Percentiles rank a stretch among this genome's conserved stretches.
phyloP scores from a whole-genome alignment of 1,139 yeast genomes.

The Scheffersomyces titani region DNA sequence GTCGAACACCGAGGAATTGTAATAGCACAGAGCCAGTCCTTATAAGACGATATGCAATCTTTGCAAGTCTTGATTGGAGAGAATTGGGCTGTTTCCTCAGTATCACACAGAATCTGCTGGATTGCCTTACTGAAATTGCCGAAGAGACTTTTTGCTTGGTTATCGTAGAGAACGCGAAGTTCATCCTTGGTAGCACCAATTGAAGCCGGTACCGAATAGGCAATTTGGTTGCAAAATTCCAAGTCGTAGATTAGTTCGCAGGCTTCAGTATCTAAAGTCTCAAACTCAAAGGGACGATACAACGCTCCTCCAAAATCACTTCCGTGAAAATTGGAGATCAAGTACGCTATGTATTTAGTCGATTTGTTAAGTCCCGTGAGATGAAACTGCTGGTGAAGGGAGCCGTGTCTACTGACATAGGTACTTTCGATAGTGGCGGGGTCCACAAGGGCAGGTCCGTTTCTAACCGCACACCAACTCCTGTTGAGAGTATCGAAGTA shows the following conservation, averaged over 20 bases:
- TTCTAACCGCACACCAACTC: conserved; percentile 75
- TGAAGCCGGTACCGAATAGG: conserved; percentile 83
- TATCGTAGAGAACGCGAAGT: conserved; percentile 56
- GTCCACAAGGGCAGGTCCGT: conserved; percentile 41
- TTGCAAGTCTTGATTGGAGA: conserved; percentile 75
- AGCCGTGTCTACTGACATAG: conserved; percentile 51
- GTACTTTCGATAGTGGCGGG: conserved; percentile 30
- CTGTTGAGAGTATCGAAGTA: conserved; percentile 46
- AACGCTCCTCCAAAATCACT: conserved; percentile 64
- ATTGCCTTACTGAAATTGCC: conserved; percentile 73
- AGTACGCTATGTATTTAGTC: conserved; percentile 64
- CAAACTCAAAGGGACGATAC: conserved; percentile 59
- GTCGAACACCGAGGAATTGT: conserved; percentile 83
- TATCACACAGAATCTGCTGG: conserved; percentile 77
- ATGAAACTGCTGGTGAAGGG: conserved; percentile 59
- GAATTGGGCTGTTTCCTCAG: conserved; percentile 64
- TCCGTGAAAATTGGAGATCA: conserved; percentile 53
- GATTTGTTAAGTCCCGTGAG: conserved; percentile 62
- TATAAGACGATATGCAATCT: conserved; percentile 72
- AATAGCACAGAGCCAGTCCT: conserved; percentile 88
- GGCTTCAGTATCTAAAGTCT: conserved; percentile 55
- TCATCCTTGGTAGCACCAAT: conserved; percentile 20
- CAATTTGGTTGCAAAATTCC: conserved; percentile 77
- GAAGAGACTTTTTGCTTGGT: conserved; percentile 56
- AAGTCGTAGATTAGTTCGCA: conserved; percentile 77